Conservation (phyloP, 768 basidiomycete species). For the Sistotremastrum niveocremeum region DNA sequence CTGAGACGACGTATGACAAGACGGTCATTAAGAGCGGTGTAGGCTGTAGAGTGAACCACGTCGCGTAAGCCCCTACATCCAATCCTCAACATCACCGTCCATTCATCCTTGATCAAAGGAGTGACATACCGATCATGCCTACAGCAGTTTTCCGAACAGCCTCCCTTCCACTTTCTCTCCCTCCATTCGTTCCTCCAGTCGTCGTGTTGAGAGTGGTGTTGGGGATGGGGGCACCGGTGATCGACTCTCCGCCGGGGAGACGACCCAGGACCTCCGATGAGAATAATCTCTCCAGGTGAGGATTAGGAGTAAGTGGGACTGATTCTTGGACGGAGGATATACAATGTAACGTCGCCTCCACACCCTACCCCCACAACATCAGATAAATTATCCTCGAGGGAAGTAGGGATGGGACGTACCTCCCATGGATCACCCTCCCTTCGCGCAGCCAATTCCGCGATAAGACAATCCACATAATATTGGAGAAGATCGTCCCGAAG, state of each 20-base stretch:
- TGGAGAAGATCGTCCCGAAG: constrained; percentile 73
- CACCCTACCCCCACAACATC: constrained; percentile 34
- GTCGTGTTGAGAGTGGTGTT: too few species aligned
- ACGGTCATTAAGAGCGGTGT: constrained; percentile 42
- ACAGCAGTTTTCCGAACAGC: constrained; percentile 65
- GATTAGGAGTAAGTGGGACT: constrained; percentile 42
- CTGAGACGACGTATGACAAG: constrained; percentile 56
- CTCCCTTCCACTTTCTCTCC: constrained; percentile 31
- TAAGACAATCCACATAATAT: constrained; percentile 50
- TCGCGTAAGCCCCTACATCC: constrained; percentile 53
- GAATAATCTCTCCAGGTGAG: constrained; percentile 51
- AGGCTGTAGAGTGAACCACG: constrained; percentile 58
- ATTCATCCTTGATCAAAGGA: too few species aligned
- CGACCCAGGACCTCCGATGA: constrained; percentile 55
- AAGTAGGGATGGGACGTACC: constrained; percentile 25
- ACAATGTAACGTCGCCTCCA: constrained; percentile 80
- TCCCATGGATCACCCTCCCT: constrained; percentile 53
- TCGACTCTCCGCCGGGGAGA: constrained; percentile 30
- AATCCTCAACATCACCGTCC: not conserved
- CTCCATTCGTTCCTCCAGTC: too few species aligned
- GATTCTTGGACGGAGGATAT: constrained; percentile 83
- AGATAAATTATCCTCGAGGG: not conserved
- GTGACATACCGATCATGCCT: constrained; percentile 58
- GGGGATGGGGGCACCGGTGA: too few species aligned
- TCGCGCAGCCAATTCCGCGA: constrained; percentile 33